A percentile compares a stretch with the other conserved stretches of the same genome.
These are phyloP conservation scores for Lagenaria siceraria DNA, from an alignment of 306 rosid genomes.

Conservation along the genomic window DNA sequence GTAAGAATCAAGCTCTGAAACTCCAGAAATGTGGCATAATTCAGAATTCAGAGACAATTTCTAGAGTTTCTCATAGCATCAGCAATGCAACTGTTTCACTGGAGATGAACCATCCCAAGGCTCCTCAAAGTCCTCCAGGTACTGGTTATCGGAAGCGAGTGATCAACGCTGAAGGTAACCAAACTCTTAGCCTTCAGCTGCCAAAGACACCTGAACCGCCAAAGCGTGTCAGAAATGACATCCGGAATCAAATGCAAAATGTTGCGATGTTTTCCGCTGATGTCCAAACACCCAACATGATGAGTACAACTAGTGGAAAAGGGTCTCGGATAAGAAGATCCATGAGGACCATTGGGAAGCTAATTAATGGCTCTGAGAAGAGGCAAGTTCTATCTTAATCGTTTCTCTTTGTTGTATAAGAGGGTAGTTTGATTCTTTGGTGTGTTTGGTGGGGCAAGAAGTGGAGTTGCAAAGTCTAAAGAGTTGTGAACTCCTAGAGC, in stretches of 20 bases:
- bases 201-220: slow-evolving; percentile 53
- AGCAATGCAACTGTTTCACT: not conserved
- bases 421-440: not conserved
- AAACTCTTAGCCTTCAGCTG: slow-evolving; percentile 33
- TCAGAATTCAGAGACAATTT: not conserved
- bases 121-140: slow-evolving; percentile 52
- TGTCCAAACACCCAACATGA: slow-evolving; percentile 31
- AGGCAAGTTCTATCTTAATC: slow-evolving; percentile 24
- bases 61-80: not conserved
- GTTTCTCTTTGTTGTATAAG: not conserved
- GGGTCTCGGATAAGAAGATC: slow-evolving; percentile 82
- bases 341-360: slow-evolving; percentile 75
- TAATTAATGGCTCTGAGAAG: slow-evolving; percentile 79
- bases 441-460: no score
- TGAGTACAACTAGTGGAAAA: slow-evolving; percentile 43
- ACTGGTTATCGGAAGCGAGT: slow-evolving; percentile 27
- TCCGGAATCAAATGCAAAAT: slow-evolving; percentile 13
- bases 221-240: slow-evolving; percentile 23
- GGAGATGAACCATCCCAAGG: slow-evolving; percentile 17
- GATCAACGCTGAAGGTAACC: slow-evolving; percentile 25
- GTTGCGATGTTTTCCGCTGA: slow-evolving; percentile 20
- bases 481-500: no score
- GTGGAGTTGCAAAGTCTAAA: no score
- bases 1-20: slow-evolving; percentile 21
- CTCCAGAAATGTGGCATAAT: not conserved